These are phyloP conservation scores for Kodamaea laetipori DNA, from an alignment of 805 yeast species.

Conservation along the genomic window DNA sequence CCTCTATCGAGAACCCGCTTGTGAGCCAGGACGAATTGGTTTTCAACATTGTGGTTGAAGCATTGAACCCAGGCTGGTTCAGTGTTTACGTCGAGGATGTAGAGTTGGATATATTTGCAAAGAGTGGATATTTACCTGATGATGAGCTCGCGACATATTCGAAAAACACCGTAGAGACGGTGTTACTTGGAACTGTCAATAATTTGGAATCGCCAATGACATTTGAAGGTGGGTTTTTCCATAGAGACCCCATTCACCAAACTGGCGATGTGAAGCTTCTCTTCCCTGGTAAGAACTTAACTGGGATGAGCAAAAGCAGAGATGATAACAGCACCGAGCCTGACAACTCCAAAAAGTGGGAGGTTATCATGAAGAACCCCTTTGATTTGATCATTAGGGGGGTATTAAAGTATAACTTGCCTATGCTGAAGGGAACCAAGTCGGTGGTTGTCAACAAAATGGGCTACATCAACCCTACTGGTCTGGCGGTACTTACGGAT, in stretches of 20 bases:
- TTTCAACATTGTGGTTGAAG: conserved; percentile 75
- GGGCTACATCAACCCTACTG: conserved; percentile 55
- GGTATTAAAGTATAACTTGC: conserved; percentile 72
- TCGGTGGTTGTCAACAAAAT: conserved; percentile 64
- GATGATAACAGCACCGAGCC: conserved; percentile 26
- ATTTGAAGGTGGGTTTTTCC: conserved; percentile 79
- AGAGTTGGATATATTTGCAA: conserved; percentile 85
- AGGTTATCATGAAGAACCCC: conserved; percentile 69
- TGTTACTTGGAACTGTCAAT: conserved; percentile 70
- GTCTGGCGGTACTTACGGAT: conserved; percentile 4
- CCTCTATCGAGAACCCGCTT: conserved; percentile 66
- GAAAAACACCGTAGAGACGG: conserved; percentile 52
- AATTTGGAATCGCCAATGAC: conserved; percentile 69
- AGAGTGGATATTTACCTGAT: conserved; percentile 51
- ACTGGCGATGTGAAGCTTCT: conserved; percentile 69
- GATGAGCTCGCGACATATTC: conserved; percentile 3
- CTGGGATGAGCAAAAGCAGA: conserved; percentile 19
- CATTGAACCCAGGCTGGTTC: conserved; percentile 86
- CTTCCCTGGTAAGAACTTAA: conserved; percentile 63
- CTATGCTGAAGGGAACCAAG: conserved; percentile 53
- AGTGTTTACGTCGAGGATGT: conserved; percentile 62
- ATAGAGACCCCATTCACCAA: conserved; percentile 57
- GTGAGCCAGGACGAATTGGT: conserved; percentile 83
- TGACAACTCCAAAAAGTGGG: conserved; percentile 65
- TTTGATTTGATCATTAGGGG: conserved; percentile 87